phyloP scores from a whole-genome alignment of 805 yeast species.

The Myxozyma udenii region DNA sequence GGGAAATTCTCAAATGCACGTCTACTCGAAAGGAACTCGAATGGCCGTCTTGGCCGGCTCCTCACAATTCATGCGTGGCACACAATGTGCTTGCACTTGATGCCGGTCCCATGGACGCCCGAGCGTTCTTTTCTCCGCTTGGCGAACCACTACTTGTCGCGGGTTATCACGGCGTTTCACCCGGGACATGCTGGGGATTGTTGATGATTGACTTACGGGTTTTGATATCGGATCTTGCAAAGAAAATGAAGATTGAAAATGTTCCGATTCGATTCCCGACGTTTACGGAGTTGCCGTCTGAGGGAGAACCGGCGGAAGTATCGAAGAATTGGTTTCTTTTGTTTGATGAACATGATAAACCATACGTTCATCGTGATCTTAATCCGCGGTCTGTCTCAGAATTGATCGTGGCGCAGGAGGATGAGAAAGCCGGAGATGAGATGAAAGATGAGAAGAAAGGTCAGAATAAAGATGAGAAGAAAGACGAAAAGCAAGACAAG shows the following conservation, averaged over 20 bases:
- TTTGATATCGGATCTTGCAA: constrained; percentile 15
- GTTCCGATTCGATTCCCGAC: constrained; percentile 15
- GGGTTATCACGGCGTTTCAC: constrained; percentile 8
- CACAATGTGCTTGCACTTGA: background rate
- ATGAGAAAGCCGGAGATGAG: background rate
- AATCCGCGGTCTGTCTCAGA: constrained; percentile 12
- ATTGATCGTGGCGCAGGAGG: background rate
- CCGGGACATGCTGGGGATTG: constrained; percentile 13
- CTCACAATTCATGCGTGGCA: constrained; percentile 10
- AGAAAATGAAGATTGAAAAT: constrained; percentile 10
- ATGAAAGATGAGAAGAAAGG: too few relatives aligned
- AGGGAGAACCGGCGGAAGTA: background rate
- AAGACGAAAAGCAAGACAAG: too few relatives aligned
- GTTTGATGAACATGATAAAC: constrained; percentile 16
- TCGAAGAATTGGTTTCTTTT: constrained; percentile 25
- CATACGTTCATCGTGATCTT: constrained; percentile 15
- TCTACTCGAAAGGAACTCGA: background rate
- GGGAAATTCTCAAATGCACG: constrained; percentile 10
- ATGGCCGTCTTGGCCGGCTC: constrained; percentile 6
- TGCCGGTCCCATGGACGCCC: constrained; percentile 19
- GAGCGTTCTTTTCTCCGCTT: constrained; percentile 19
- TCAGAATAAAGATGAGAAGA: too few relatives aligned
- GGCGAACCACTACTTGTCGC: constrained; percentile 25
- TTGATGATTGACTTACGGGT: constrained; percentile 19
- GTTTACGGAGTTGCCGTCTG: constrained; percentile 14